Evolutionary conservation across 2,329 filamentous ascomycete genomes (phyloP).

Genomic region (Microdochium trichocladiopsis): DNA sequence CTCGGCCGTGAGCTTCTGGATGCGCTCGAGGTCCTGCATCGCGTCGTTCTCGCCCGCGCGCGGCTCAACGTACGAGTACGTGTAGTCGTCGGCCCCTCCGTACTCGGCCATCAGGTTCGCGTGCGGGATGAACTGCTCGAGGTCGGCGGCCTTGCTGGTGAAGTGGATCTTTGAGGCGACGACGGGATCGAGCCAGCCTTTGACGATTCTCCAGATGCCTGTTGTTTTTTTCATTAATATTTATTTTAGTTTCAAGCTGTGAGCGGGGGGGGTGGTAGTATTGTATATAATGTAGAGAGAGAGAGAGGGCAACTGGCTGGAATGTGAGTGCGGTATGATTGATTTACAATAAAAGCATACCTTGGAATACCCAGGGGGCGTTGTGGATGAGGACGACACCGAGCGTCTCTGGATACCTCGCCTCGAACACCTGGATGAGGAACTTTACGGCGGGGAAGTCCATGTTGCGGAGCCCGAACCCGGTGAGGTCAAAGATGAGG

Average conservation of each 20-base stretch:
- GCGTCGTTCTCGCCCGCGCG: constrained; percentile 48
- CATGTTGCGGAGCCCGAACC: constrained; percentile 67
- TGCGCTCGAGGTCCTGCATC: constrained; percentile 36
- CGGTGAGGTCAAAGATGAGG: constrained; percentile 65
- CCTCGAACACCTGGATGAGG: constrained; percentile 74
- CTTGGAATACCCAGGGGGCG: constrained; percentile 63
- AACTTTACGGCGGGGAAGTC: constrained; percentile 72
- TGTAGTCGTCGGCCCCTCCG: constrained; percentile 59
- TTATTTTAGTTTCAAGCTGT: too few species aligned
- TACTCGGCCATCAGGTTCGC: constrained; percentile 55
- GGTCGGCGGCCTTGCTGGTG: constrained; percentile 53
- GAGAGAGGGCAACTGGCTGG: too few species aligned
- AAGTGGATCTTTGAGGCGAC: constrained; percentile 69
- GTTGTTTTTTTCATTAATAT: background rate
- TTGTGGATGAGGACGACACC: constrained; percentile 68
- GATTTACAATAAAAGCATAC: constrained; percentile 10
- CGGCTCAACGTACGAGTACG: constrained; percentile 60
- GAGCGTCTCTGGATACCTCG: constrained; percentile 69
- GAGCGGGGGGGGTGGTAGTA: background rate
- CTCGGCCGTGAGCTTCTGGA: constrained; percentile 40
- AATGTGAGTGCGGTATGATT: background rate
- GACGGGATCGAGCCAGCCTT: constrained; percentile 69
- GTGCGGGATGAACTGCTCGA: constrained; percentile 52
- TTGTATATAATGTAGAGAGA: too few species aligned
- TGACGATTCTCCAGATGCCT: constrained; percentile 55